Percentiles rank a stretch among this genome's conserved stretches.
These are phyloP conservation scores for Teratosphaeriaceae sp. DNA, from an alignment of 2,329 filamentous ascomycete genomes.

Conservation along the genomic window DNA sequence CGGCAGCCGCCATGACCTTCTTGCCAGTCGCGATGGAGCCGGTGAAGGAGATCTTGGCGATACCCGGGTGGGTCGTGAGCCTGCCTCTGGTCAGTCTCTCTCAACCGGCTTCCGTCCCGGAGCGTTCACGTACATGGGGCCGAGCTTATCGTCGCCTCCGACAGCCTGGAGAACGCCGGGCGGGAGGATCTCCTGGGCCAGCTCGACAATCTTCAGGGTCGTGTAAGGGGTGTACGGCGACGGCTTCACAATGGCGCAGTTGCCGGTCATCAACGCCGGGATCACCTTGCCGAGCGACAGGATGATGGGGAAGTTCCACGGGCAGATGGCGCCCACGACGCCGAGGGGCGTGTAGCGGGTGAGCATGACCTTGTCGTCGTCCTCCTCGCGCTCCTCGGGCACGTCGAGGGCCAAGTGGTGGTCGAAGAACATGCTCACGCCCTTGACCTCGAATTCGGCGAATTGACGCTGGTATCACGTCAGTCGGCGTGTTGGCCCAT, in stretches of 20 bases:
- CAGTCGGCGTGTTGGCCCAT: not conserved
- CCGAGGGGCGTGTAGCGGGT: slow-evolving; percentile 43
- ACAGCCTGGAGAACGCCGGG: slow-evolving; percentile 57
- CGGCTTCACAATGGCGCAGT: slow-evolving; percentile 34
- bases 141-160: slow-evolving; percentile 54
- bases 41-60: slow-evolving; percentile 59
- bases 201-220: slow-evolving; percentile 53
- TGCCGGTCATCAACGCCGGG: slow-evolving; percentile 48
- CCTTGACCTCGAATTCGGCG: slow-evolving; percentile 35
- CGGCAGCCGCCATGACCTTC: slow-evolving; percentile 51
- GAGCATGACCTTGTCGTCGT: slow-evolving; percentile 42
- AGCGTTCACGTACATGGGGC: too few species aligned
- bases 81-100: too few species aligned
- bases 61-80: slow-evolving; percentile 43
- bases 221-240: slow-evolving; percentile 52
- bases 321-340: slow-evolving; percentile 40
- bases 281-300: slow-evolving; percentile 49
- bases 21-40: slow-evolving; percentile 56
- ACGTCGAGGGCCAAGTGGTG: slow-evolving; percentile 32
- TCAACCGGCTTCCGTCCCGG: too few species aligned
- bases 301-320: slow-evolving; percentile 48
- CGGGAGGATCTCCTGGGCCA: slow-evolving; percentile 53
- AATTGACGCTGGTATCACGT: slow-evolving; percentile 30
- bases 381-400: slow-evolving; percentile 36
- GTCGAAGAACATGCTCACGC: slow-evolving; percentile 29